phyloP scores from a whole-genome alignment of 805 yeast genomes.

The Wickerhamiella alocasiicola region DNA sequence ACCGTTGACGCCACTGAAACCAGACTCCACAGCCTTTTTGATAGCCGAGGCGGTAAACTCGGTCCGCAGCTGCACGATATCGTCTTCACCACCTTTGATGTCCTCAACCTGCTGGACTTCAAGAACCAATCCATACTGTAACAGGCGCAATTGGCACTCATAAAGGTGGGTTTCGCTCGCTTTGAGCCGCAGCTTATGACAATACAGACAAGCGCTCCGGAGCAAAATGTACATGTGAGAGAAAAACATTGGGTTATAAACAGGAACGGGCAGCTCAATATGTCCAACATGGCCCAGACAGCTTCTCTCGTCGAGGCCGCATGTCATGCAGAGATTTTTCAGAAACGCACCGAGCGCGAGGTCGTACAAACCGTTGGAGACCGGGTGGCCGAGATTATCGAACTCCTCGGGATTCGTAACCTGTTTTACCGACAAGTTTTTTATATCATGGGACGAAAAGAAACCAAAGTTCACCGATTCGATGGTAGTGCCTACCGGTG shows the following conservation, averaged over 20 bases:
- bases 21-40: slow-evolving; percentile 60
- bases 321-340: slow-evolving; percentile 79
- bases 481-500: slow-evolving; percentile 92
- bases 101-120: slow-evolving; percentile 67
- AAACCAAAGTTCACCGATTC: slow-evolving; percentile 85
- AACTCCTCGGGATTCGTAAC: slow-evolving; percentile 91
- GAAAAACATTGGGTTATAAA: slow-evolving; percentile 89
- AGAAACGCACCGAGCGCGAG: slow-evolving; percentile 90
- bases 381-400: slow-evolving; percentile 92
- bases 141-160: slow-evolving; percentile 62
- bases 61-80: slow-evolving; percentile 43
- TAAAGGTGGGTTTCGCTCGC: slow-evolving; percentile 58
- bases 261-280: slow-evolving; percentile 90
- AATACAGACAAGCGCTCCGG: slow-evolving; percentile 76
- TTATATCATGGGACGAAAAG: slow-evolving; percentile 67
- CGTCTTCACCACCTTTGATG: slow-evolving; percentile 31
- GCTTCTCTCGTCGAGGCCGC: slow-evolving; percentile 85
- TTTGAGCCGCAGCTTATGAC: slow-evolving; percentile 72
- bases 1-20: slow-evolving; percentile 55
- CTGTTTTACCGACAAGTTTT: slow-evolving; percentile 84
- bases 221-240: slow-evolving; percentile 75
- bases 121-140: slow-evolving; percentile 78
- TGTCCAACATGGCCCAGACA: slow-evolving; percentile 99
- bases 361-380: slow-evolving; percentile 87
- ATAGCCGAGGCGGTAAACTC: slow-evolving; percentile 61